Percentiles rank a stretch among this genome's conserved stretches.
phyloP scores from a whole-genome alignment of 2,329 filamentous ascomycete species.

The Albophoma yamanashiensis region DNA sequence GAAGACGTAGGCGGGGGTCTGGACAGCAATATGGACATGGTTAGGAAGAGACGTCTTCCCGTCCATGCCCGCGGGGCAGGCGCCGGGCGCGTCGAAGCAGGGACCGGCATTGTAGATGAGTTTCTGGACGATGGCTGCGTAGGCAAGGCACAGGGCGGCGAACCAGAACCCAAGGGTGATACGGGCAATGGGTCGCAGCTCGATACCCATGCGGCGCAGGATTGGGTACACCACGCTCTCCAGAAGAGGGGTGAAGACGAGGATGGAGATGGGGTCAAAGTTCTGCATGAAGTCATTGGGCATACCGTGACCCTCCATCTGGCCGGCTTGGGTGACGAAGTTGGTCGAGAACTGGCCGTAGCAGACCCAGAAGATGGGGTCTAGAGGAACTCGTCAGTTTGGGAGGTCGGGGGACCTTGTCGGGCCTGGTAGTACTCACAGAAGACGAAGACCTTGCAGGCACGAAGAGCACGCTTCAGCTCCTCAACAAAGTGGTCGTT shows the following conservation, averaged over 20 bases:
- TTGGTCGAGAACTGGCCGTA: slow-evolving; percentile 60
- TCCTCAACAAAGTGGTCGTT: slow-evolving; percentile 64
- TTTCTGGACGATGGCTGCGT: slow-evolving; percentile 48
- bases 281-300: slow-evolving; percentile 63
- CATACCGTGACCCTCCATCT: slow-evolving; percentile 51
- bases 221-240: slow-evolving; percentile 52
- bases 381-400: slow-evolving; percentile 6
- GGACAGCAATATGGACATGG: slow-evolving; percentile 43
- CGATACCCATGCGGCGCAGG: slow-evolving; percentile 44
- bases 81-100: slow-evolving; percentile 34
- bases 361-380: slow-evolving; percentile 56
- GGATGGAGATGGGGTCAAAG: slow-evolving; percentile 54
- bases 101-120: slow-evolving; percentile 45
- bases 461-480: slow-evolving; percentile 53
- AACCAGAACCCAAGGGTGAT: slow-evolving; percentile 55
- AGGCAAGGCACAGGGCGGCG: slow-evolving; percentile 42
- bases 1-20: slow-evolving; percentile 43
- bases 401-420: background rate
- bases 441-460: slow-evolving; percentile 61
- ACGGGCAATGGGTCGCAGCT: slow-evolving; percentile 54
- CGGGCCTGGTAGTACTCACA: slow-evolving; percentile 17
- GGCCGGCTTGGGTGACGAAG: slow-evolving; percentile 50
- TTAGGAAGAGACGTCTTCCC: slow-evolving; percentile 23
- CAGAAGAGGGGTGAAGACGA: slow-evolving; percentile 56
- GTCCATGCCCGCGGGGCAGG: slow-evolving; percentile 22